Evolutionary conservation across 2,329 filamentous ascomycete genomes (phyloP).

Genomic region (Ascosphaera pollenicola): DNA sequence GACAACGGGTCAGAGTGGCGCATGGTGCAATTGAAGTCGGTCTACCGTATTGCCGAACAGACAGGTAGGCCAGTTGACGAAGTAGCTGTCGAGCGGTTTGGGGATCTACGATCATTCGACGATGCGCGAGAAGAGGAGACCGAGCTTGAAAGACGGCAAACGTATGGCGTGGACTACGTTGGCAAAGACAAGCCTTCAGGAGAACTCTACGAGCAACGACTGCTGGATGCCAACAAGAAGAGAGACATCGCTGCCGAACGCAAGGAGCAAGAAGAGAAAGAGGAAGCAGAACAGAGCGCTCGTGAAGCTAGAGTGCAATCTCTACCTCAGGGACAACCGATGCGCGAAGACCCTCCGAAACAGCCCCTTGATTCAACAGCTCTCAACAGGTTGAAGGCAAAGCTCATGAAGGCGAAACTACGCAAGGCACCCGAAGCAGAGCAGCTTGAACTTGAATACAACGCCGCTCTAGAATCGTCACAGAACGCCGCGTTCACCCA

Average conservation of each 20-base stretch:
- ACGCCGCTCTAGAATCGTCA: constrained; percentile 37
- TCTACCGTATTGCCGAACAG: constrained; percentile 61
- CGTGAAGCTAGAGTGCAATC: constrained; percentile 12
- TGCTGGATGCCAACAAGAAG: constrained; percentile 32
- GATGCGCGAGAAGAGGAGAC: constrained; percentile 79
- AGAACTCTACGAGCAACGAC: constrained; percentile 61
- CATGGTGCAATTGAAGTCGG: constrained; percentile 79
- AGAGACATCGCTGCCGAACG: constrained; percentile 6
- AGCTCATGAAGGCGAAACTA: constrained; percentile 90
- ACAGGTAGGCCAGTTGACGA: constrained; percentile 54
- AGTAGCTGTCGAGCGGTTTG: constrained; percentile 62
- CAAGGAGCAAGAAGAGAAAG: constrained; percentile 9
- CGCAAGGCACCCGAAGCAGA: constrained; percentile 52
- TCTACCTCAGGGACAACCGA: constrained; percentile 31
- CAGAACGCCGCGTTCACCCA: background rate
- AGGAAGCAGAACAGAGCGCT: constrained; percentile 15
- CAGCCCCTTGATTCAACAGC: constrained; percentile 48
- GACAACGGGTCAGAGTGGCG: constrained; percentile 83
- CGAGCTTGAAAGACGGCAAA: constrained; percentile 63
- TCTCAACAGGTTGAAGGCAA: constrained; percentile 74
- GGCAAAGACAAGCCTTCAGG: constrained; percentile 73
- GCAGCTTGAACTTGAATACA: constrained; percentile 66
- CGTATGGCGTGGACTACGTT: constrained; percentile 68
- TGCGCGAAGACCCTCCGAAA: constrained; percentile 32
- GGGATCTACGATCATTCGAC: constrained; percentile 65